Percentiles rank a stretch among this genome's conserved stretches.
Evolutionary conservation across 1,284 basidiomycete genomes (phyloP).

Genomic region (Ceratobasidium sp.): DNA sequence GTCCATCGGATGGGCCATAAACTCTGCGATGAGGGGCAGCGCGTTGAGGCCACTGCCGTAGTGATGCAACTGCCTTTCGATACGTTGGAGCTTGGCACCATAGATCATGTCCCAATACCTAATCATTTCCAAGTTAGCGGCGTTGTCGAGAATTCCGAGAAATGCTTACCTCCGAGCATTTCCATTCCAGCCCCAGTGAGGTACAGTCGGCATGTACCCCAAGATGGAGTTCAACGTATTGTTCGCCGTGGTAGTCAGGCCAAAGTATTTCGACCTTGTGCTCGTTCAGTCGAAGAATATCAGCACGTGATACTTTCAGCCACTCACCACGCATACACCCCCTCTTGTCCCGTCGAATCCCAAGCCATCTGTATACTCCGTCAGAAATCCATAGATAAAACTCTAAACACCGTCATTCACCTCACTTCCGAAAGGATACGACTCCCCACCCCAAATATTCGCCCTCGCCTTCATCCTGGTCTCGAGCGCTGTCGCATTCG

Average conservation of each 20-base stretch:
- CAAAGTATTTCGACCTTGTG: conserved; percentile 67
- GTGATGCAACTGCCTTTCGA: conserved; percentile 69
- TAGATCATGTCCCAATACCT: conserved; percentile 65
- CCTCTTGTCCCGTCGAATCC: conserved; percentile 66
- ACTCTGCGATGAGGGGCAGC: conserved; percentile 64
- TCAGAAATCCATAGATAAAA: conserved; percentile 46
- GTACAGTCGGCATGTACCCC: conserved; percentile 66
- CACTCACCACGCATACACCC: conserved; percentile 30
- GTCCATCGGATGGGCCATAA: conserved; percentile 62
- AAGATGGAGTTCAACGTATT: conserved; percentile 68
- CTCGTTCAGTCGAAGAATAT: conserved; percentile 53
- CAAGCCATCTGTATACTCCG: conserved; percentile 69
- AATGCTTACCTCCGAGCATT: conserved; percentile 69
- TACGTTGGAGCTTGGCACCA: conserved; percentile 65
- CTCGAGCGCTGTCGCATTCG: conserved; percentile 63
- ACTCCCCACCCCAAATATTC: conserved; percentile 60
- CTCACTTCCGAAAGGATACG: conserved; percentile 59
- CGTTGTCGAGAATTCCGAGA: conserved; percentile 41
- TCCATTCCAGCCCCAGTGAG: conserved; percentile 71
- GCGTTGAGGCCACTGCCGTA: conserved; percentile 70
- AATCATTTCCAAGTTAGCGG: not conserved
- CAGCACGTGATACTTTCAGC: too few species aligned
- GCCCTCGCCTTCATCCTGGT: conserved; percentile 62
- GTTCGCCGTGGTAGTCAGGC: conserved; percentile 62
- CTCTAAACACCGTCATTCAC: not conserved